phyloP scores from a whole-genome alignment of 768 basidiomycete genomes.

The Rhizopogon vesiculosus region DNA sequence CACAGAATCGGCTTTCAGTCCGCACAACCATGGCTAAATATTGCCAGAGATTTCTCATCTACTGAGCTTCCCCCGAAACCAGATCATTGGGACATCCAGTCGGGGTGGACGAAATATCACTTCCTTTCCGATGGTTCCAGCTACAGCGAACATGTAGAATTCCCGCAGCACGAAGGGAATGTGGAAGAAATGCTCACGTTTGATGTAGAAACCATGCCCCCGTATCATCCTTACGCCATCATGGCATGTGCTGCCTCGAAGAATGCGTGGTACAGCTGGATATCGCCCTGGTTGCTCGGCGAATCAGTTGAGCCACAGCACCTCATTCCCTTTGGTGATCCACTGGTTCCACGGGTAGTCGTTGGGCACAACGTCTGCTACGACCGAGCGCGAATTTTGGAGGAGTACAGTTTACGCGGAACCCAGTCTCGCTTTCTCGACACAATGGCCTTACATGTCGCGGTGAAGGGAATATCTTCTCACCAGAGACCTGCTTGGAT shows the following conservation, averaged over 20 bases:
- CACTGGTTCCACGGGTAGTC: conserved; percentile 52
- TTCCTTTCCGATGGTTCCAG: conserved; percentile 69
- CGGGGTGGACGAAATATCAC: conserved; percentile 91
- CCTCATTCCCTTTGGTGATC: conserved; percentile 68
- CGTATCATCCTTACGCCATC: conserved; percentile 74
- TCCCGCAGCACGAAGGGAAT: conserved; percentile 57
- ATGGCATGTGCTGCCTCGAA: conserved; percentile 85
- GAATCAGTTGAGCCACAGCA: conserved; percentile 54
- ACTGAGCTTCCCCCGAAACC: conserved; percentile 59
- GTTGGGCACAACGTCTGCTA: conserved; percentile 96
- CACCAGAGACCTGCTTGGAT: conserved; percentile 94
- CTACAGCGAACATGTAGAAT: conserved; percentile 67
- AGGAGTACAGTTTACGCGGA: conserved; percentile 73
- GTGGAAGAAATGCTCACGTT: conserved; percentile 77
- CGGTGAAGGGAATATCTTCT: conserved; percentile 90
- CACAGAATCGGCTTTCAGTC: conserved; percentile 64
- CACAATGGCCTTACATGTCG: conserved; percentile 93
- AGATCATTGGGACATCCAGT: conserved; percentile 44
- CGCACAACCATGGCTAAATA: conserved; percentile 73
- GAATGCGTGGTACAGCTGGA: conserved; percentile 93
- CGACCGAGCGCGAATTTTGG: conserved; percentile 75
- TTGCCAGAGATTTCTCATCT: conserved; percentile 56
- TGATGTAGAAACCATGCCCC: conserved; percentile 92
- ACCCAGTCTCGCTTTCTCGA: conserved; percentile 83
- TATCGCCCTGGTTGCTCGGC: conserved; percentile 87